phyloP scores from a whole-genome alignment of 1,139 yeast species.

The Tardiomyces depauwii region DNA sequence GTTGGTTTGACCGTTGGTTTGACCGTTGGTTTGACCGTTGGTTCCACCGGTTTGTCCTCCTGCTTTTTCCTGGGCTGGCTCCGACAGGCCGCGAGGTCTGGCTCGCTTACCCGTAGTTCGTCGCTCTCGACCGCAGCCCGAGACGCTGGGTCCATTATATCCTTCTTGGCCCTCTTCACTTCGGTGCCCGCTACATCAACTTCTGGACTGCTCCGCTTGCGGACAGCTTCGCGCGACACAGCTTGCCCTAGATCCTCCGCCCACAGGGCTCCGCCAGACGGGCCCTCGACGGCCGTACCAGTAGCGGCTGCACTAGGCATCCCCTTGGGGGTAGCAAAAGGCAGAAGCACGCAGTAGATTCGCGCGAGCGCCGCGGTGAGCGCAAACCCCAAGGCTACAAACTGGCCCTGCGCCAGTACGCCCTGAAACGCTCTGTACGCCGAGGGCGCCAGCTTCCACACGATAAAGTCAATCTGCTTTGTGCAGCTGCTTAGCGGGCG shows the following conservation, averaged over 20 bases:
- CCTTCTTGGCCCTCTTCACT: not conserved
- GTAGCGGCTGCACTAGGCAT: conserved; percentile 3
- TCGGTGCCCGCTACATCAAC: not conserved
- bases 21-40: conserved; percentile 2
- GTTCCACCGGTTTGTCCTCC: not conserved
- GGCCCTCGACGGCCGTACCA: conserved; percentile 3
- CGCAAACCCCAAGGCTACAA: conserved; percentile 61
- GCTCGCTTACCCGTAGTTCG: too few relatives aligned
- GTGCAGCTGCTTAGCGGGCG: not conserved
- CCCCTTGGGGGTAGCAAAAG: conserved; percentile 20
- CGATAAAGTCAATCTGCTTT: conserved; percentile 21
- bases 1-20: conserved; percentile 4
- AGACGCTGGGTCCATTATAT: not conserved
- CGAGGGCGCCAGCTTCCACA: conserved; percentile 32
- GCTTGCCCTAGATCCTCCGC: not conserved
- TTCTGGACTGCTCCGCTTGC: not conserved
- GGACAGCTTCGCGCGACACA: not conserved
- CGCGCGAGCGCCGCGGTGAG: conserved; percentile 48
- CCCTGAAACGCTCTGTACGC: conserved; percentile 57
- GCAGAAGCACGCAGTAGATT: conserved; percentile 26
- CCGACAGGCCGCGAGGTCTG: too few relatives aligned
- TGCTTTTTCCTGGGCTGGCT: not conserved
- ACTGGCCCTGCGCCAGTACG: conserved; percentile 67
- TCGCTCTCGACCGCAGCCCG: too few relatives aligned
- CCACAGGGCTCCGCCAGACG: conserved; percentile 5